Evolutionary conservation across 1,284 basidiomycete genomes (phyloP).

Genomic region (Cryptococcus neoformans): DNA sequence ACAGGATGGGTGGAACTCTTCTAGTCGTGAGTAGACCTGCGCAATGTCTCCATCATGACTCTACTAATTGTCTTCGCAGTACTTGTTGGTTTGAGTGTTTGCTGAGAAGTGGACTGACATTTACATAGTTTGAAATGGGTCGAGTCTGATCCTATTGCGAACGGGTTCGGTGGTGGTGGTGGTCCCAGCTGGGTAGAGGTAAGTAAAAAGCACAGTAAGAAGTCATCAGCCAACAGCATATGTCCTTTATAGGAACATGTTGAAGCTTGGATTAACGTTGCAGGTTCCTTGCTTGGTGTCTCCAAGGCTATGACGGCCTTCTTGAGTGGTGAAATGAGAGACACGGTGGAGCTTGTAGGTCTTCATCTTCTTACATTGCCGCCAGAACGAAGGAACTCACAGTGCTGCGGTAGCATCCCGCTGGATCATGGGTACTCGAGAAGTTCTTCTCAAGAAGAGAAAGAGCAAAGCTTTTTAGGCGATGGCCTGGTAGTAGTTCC

Average conservation of each 20-base stretch:
- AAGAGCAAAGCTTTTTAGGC: slow-evolving; percentile 84
- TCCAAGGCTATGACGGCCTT: slow-evolving; percentile 95
- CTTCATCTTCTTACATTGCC: background rate
- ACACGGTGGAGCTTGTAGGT: slow-evolving; percentile 71
- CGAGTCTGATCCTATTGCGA: slow-evolving; percentile 61
- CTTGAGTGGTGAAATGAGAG: slow-evolving; percentile 90
- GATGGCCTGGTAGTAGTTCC: slow-evolving; percentile 92
- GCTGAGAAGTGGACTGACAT: slow-evolving; percentile 2
- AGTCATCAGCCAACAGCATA: background rate
- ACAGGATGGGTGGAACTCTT: slow-evolving; percentile 74
- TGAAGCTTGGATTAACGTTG: slow-evolving; percentile 77
- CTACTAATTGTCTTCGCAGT: slow-evolving; percentile 21
- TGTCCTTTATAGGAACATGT: slow-evolving; percentile 60
- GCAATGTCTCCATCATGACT: background rate
- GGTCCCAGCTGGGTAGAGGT: slow-evolving; percentile 92
- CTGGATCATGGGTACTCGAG: slow-evolving; percentile 56
- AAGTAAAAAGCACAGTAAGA: slow-evolving; percentile 12
- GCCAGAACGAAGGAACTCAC: background rate
- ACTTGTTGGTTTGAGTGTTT: slow-evolving; percentile 48
- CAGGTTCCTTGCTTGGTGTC: slow-evolving; percentile 75
- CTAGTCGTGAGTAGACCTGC: slow-evolving; percentile 31
- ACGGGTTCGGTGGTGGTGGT: slow-evolving; percentile 67
- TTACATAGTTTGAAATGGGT: slow-evolving; percentile 85
- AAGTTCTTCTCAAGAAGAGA: slow-evolving; percentile 87
- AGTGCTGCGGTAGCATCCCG: slow-evolving; percentile 46